Conservation (phyloP, 257 asterid genomes). For the Fraxinus anomala region DNA sequence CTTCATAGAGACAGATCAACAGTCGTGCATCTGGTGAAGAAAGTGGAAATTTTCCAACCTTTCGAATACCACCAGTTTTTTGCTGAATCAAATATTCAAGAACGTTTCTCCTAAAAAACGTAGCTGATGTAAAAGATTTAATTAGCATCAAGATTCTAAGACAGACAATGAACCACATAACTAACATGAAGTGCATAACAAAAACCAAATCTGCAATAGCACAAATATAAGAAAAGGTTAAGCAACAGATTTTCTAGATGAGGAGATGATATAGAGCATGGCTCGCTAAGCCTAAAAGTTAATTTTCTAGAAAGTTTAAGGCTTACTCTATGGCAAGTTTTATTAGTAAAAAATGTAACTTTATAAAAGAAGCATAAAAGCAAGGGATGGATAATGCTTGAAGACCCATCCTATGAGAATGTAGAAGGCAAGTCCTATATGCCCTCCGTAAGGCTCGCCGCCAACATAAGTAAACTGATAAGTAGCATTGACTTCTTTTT, state of each 20-base stretch:
- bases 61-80: too few relatives aligned
- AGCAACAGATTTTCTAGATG: constrained; percentile 15
- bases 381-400: too few relatives aligned
- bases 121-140: background rate
- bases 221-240: constrained; percentile 16
- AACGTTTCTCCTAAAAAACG: background rate
- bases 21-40: too few relatives aligned
- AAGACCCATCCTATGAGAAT: too few relatives aligned
- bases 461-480: too few relatives aligned
- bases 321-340: background rate
- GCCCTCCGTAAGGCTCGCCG: too few relatives aligned
- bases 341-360: background rate
- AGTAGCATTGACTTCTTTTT: background rate
- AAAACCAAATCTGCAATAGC: background rate
- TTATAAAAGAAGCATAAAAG: background rate
- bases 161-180: constrained; percentile 22
- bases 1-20: background rate
- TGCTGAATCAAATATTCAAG: background rate
- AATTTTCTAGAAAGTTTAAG: background rate
- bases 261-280: constrained; percentile 14
- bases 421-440: too few relatives aligned
- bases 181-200: constrained; percentile 14
- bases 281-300: too few relatives aligned
- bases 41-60: too few relatives aligned
- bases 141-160: constrained; percentile 16